These are phyloP conservation scores for Apophysomyces sp. DNA, from an alignment of 371 early-diverging fungal species.

Conservation along the genomic window DNA sequence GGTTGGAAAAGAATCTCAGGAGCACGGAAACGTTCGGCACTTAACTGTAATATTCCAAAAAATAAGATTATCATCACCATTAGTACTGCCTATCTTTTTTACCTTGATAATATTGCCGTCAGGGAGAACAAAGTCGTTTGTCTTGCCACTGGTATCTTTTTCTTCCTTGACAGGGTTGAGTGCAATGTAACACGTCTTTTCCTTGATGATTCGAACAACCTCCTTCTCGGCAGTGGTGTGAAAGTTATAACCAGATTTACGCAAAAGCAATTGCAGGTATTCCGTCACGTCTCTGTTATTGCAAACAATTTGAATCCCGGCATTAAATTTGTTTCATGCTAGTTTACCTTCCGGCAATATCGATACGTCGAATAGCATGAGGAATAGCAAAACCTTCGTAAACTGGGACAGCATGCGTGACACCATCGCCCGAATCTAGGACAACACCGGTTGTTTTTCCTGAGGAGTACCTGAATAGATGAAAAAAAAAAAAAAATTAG, in stretches of 20 bases:
- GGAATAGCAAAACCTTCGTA: slow-evolving; percentile 96
- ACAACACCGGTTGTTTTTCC: slow-evolving; percentile 97
- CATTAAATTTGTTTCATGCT: not conserved
- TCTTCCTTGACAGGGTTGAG: slow-evolving; percentile 86
- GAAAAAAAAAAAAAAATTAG: too few species aligned
- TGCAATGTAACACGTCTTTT: slow-evolving; percentile 94
- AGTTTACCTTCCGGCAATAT: slow-evolving; percentile 83
- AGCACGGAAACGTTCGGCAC: slow-evolving; percentile 78
- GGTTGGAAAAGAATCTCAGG: slow-evolving; percentile 94
- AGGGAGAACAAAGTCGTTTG: slow-evolving; percentile 85
- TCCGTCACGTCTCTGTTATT: slow-evolving; percentile 82
- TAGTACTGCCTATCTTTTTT: not conserved
- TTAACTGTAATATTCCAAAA: slow-evolving; percentile 50
- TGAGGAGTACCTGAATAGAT: slow-evolving; percentile 70
- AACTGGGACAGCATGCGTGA: slow-evolving; percentile 92
- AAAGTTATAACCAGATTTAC: slow-evolving; percentile 86
- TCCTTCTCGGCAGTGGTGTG: slow-evolving; percentile 93
- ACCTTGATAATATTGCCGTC: slow-evolving; percentile 90
- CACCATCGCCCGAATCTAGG: slow-evolving; percentile 94
- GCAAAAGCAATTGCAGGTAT: slow-evolving; percentile 81
- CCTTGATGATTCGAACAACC: slow-evolving; percentile 92
- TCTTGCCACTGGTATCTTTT: slow-evolving; percentile 71
- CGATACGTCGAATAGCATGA: slow-evolving; percentile 89
- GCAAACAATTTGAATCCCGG: not conserved
- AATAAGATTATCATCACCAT: not conserved